Base-by-base conservation (phyloP, 768 basidiomycete genomes). In the Leccinum fibrillosum region DNA sequence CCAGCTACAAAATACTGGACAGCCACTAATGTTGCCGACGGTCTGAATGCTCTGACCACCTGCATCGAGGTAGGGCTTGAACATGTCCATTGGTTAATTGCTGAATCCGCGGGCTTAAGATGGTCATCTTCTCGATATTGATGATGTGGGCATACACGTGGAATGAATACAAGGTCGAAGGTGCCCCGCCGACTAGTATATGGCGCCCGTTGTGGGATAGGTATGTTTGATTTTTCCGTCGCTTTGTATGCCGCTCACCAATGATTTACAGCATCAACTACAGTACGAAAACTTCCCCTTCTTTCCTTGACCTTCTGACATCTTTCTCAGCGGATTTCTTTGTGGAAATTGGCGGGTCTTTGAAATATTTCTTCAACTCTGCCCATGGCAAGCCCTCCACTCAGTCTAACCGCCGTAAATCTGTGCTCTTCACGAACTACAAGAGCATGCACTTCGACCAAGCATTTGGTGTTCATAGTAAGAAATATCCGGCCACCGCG, bases 71-170 rank as follows among this genome's bases (percentile, higher is more conserved):
- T 90, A 62, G 54, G 71, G 58, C 42, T 30, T 39, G 19, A 53
- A 26, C 17, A n/a, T 34, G 0, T 6, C 34, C n/a, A 47, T 12
- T 12, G 17, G n/a, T 12, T 53, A 48, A 25, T 28, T 39, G 58
- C 58, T 65, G 54, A 55, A 54, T 19, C 30, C 5, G 7, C 13
- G 15, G 34, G 21, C 52, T 50, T 2, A 61, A 92, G 89, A 94
- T 94, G 92, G 85, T 93, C 48, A 75, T 92, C 67, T 94, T 94
- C 69, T 76, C 91, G 4, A 48, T 69, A 0, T 69, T 88, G 48
- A 94, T 94, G 89, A 81, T 82, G 76, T 94, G 90, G 89, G 89
- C 93, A 0, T 96, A 94, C 69, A 80, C 79, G 10, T 77, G 79
- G 61, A 78, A 74, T 0, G 92, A 94, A 63, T 95, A 94, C 73